Evolutionary conservation across 2,329 filamentous ascomycete species (phyloP).

Genomic region (Paracamarosporium sp.): DNA sequence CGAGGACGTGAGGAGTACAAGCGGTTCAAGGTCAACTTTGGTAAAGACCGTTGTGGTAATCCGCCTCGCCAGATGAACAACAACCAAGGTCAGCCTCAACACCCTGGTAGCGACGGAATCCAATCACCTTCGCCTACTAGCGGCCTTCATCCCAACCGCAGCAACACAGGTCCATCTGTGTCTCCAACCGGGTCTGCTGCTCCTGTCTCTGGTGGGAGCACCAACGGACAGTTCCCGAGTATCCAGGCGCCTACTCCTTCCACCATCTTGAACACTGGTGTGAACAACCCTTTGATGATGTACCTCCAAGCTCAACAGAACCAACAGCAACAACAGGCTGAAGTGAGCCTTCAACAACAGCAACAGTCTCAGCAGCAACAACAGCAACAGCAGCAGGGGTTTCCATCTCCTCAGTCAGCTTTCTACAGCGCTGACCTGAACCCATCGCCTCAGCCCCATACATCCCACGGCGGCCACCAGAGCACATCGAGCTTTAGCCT

Average conservation of each 20-base stretch:
- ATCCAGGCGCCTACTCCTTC: slow-evolving; percentile 70
- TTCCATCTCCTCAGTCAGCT: slow-evolving; percentile 78
- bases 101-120: slow-evolving; percentile 67
- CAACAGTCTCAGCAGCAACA: slow-evolving; percentile 35
- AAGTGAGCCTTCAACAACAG: slow-evolving; percentile 43
- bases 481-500: slow-evolving; percentile 58
- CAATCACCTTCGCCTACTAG: slow-evolving; percentile 65
- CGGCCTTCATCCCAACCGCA: slow-evolving; percentile 62
- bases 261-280: slow-evolving; percentile 77
- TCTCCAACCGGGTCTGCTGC: slow-evolving; percentile 66
- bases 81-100: slow-evolving; percentile 66
- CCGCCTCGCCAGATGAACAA: slow-evolving; percentile 83
- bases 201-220: slow-evolving; percentile 60
- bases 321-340: slow-evolving; percentile 53
- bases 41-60: slow-evolving; percentile 97
- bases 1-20: slow-evolving; percentile 95
- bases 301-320: slow-evolving; percentile 77
- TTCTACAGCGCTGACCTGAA: slow-evolving; percentile 75
- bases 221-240: slow-evolving; percentile 66
- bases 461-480: slow-evolving; percentile 64
- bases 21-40: slow-evolving; percentile 99
- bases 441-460: slow-evolving; percentile 66
- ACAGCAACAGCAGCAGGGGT: slow-evolving; percentile 66
- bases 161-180: slow-evolving; percentile 62
- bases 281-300: slow-evolving; percentile 89